phyloP scores from a whole-genome alignment of 257 asterid species.

The Euphrasia confusa region DNA sequence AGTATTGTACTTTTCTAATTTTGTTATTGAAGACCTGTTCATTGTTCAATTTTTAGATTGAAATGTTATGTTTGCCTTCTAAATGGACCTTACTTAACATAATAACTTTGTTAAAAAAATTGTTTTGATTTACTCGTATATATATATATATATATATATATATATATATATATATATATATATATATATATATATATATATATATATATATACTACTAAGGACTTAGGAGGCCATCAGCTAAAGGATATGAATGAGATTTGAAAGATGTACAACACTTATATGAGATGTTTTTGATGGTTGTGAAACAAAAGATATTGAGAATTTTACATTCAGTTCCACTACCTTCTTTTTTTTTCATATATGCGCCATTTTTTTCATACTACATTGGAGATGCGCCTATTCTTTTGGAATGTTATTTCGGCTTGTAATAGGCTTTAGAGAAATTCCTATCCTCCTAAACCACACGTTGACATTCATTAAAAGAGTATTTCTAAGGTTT shows the following conservation, averaged over 20 bases:
- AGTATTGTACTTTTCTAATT: not conserved
- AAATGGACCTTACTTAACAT: slow-evolving; percentile 1
- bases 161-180: no score
- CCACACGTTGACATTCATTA: slow-evolving; percentile 3
- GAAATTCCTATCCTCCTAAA: slow-evolving; percentile 16
- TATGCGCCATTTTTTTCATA: not conserved
- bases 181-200: no score
- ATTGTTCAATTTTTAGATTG: slow-evolving; percentile 1
- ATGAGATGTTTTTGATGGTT: slow-evolving; percentile 9
- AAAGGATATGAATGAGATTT: not conserved
- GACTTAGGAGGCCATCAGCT: not conserved
- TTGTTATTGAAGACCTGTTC: slow-evolving; percentile 5
- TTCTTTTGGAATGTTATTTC: not conserved
- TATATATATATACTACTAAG: no score
- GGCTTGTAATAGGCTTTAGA: not conserved
- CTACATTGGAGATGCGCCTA: not conserved
- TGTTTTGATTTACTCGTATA: not conserved
- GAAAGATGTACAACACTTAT: not conserved
- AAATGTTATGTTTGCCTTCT: slow-evolving; percentile 2
- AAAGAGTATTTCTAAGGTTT: not conserved
- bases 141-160: no score
- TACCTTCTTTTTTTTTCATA: not conserved
- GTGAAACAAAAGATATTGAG: slow-evolving; percentile 18
- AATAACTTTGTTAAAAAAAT: not conserved
- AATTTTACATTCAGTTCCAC: not conserved